Conservation (phyloP, 2,329 filamentous ascomycete genomes). For the Neonectria magnoliae region DNA sequence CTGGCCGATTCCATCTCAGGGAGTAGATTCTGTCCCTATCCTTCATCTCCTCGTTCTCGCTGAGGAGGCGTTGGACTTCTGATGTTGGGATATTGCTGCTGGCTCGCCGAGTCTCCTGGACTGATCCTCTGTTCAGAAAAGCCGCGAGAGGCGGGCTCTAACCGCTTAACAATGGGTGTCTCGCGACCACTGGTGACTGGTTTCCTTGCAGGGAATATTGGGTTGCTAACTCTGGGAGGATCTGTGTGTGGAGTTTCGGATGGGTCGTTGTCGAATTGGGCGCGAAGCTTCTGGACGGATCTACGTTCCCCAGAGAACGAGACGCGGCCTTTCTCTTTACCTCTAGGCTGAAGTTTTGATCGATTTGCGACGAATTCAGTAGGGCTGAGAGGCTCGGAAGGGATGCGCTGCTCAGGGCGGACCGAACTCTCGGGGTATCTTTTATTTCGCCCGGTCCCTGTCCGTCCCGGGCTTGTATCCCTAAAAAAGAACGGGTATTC, state of each 20-base stretch:
- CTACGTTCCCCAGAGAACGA: constrained; percentile 8
- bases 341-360: constrained; percentile 8
- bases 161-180: constrained; percentile 2
- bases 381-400: constrained; percentile 13
- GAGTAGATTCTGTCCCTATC: constrained; percentile 13
- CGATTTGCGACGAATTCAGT: constrained; percentile 8
- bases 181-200: constrained; percentile 7
- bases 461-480: constrained; percentile 26
- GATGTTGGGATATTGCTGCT: constrained; percentile 1
- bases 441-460: constrained; percentile 26
- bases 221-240: neutral
- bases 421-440: neutral
- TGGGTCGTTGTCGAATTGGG: constrained; percentile 26
- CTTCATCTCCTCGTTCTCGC: constrained; percentile 6
- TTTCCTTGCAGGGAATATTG: constrained; percentile 21
- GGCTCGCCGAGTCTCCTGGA: constrained; percentile 7
- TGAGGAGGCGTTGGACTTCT: constrained; percentile 15
- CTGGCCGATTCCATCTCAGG: constrained; percentile 13
- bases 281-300: constrained; percentile 13
- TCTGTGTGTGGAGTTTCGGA: constrained; percentile 23
- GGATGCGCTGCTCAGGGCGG: constrained; percentile 18
- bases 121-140: neutral
- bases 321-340: constrained; percentile 13
- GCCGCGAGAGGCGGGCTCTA: constrained; percentile 29
- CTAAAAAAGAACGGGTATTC: constrained; percentile 52